Evolutionary conservation across 768 basidiomycete species (phyloP).

Genomic region (Cubamyces sp.): DNA sequence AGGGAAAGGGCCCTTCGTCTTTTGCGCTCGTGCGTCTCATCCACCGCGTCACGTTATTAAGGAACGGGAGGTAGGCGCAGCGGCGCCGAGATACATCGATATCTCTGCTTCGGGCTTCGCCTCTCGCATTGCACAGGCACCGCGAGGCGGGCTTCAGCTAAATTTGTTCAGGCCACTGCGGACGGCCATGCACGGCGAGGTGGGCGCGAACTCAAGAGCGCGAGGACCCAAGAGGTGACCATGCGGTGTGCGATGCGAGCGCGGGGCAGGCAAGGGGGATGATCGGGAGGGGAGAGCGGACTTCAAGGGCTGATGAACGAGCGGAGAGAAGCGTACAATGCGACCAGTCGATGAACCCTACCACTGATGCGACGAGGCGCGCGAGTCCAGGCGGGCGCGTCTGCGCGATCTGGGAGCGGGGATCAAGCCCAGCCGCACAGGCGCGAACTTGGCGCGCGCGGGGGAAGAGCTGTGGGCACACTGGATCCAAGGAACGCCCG

Average conservation of each 20-base stretch:
- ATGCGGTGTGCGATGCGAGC: background rate
- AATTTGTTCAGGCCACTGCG: too few species aligned
- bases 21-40: background rate
- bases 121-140: too few species aligned
- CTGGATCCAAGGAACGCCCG: constrained; percentile 1
- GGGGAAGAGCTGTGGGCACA: constrained; percentile 1
- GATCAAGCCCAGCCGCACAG: background rate
- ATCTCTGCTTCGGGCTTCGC: too few species aligned
- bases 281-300: constrained; percentile 8
- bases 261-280: background rate
- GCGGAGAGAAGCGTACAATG: constrained; percentile 12
- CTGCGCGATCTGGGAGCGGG: constrained; percentile 1
- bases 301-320: constrained; percentile 12
- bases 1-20: background rate
- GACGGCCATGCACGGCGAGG: too few species aligned
- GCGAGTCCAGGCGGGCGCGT: background rate
- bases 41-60: constrained; percentile 16
- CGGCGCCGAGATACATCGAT: too few species aligned
- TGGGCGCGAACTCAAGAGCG: background rate
- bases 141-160: too few species aligned
- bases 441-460: constrained; percentile 3
- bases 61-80: constrained; percentile 8
- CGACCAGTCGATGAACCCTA: background rate
- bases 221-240: background rate
- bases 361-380: constrained; percentile 9